Evolutionary conservation across 1,139 yeast genomes (phyloP), one percentile per base, ranked within the genome.

Genomic region (Suhomyces wounanorum): DNA sequence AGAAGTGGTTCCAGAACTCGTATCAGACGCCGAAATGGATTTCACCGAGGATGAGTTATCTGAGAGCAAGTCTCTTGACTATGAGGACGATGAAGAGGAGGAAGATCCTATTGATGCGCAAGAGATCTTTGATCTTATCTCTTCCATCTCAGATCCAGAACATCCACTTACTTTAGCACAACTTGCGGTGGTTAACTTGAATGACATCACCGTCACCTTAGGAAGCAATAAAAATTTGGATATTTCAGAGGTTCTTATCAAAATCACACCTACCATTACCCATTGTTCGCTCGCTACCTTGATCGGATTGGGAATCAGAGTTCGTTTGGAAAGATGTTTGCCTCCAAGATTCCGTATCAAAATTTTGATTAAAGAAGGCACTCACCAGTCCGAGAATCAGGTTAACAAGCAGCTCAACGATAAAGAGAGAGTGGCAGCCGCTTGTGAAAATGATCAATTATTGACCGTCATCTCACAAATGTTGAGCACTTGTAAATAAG

Each of bases 401-500:
- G 99, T 95, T 30, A 95, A 95, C 68, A 92, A 94, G 64, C 99
- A 95, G 69, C 79, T 95, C 55, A 94, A 94, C 65, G 99, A 95
- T 66, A 95, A 95, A 70, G 99, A 95, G 68, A 77, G 99, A 56
- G 98, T 94, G 0, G 96, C 97, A 26, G 99, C 99, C 16, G 99
- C 99, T 0, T 92, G 98, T 69, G 99, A 95, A 63, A 95, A 95
- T 61, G 96, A 89, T 53, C 99, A 95, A 70, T 75, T 95, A 43
- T 73, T 92, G 51, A 81, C 84, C 31, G 99, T 95, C 16, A 88
- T 95, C 44, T 87, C 91, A 61, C 92, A 89, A 59, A 95, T 95
- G 99, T 77, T 95, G 56, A 79, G 89, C 43, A 86, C 94, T 9
- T 94, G 98, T 66, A 74, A 73, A 59, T 38, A 23, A 38, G 14